A percentile compares a stretch with the other conserved stretches of the same genome.
Conservation (phyloP, 1,139 yeast species). For the Suhomyces yuchorum region DNA sequence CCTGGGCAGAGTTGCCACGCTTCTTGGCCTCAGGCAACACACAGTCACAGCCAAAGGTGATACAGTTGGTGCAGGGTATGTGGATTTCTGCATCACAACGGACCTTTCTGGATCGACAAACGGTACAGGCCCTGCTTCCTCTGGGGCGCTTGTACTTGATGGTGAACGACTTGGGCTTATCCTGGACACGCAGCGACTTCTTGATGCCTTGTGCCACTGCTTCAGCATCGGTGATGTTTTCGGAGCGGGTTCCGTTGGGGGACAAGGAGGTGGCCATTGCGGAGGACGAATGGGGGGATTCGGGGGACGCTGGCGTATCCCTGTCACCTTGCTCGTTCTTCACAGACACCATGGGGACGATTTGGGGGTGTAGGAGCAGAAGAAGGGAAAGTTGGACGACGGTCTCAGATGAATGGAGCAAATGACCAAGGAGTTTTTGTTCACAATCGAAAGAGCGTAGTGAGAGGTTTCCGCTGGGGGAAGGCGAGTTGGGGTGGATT, state of each 20-base stretch:
- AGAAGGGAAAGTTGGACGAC: not conserved
- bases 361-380: not conserved
- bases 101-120: slow-evolving; percentile 72
- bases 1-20: slow-evolving; percentile 35
- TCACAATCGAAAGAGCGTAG: not conserved
- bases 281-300: not conserved
- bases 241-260: slow-evolving; percentile 3
- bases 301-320: not conserved
- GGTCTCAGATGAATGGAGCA: not conserved
- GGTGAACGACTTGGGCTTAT: slow-evolving; percentile 52
- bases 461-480: not conserved
- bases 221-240: slow-evolving; percentile 11
- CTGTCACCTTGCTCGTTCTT: slow-evolving; percentile 1
- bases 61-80: slow-evolving; percentile 76
- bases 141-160: slow-evolving; percentile 54
- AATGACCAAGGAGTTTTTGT: not conserved
- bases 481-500: not conserved
- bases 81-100: slow-evolving; percentile 68
- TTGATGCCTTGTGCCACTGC: slow-evolving; percentile 11
- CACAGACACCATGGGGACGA: slow-evolving; percentile 6
- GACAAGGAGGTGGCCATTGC: slow-evolving; percentile 1
- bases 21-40: slow-evolving; percentile 60
- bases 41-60: slow-evolving; percentile 77
- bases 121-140: slow-evolving; percentile 55
- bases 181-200: slow-evolving; percentile 17